Conservation (phyloP, 192 early-diverging fungal species). For the Podila clonocystis region DNA sequence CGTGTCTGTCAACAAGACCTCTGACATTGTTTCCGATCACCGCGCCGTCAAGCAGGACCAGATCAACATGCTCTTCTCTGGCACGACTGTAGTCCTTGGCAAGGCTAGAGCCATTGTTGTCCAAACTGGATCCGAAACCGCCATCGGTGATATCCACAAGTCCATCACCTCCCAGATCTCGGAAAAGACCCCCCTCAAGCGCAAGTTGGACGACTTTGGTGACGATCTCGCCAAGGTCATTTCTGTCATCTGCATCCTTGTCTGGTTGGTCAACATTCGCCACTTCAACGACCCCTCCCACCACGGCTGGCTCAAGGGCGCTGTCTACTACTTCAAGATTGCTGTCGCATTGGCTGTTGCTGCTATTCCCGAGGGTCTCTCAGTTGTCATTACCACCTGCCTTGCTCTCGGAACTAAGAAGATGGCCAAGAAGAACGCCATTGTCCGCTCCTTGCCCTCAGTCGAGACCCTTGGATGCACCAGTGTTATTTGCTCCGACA, state of each 20-base stretch:
- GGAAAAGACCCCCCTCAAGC: slow-evolving; percentile 96
- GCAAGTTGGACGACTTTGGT: slow-evolving; percentile 96
- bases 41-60: slow-evolving; percentile 95
- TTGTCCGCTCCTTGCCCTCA: slow-evolving; percentile 90
- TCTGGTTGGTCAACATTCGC: slow-evolving; percentile 98
- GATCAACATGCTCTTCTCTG: slow-evolving; percentile 96
- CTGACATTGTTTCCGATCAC: slow-evolving; percentile 66
- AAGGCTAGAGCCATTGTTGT: slow-evolving; percentile 91
- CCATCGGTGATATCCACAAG: slow-evolving; percentile 94
- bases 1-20: slow-evolving; percentile 88
- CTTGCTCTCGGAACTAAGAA: slow-evolving; percentile 96
- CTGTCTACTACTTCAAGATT: slow-evolving; percentile 99
- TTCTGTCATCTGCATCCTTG: slow-evolving; percentile 91
- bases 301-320: slow-evolving; percentile 94
- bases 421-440: slow-evolving; percentile 97
- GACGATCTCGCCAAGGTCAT: slow-evolving; percentile 86
- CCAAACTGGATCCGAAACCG: slow-evolving; percentile 86
- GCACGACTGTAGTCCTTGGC: slow-evolving; percentile 93
- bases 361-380: slow-evolving; percentile 98
- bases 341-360: slow-evolving; percentile 98
- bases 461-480: slow-evolving; percentile 99
- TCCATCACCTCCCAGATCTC: slow-evolving; percentile 85
- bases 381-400: slow-evolving; percentile 98
- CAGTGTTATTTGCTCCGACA: slow-evolving; percentile 98
- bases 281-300: slow-evolving; percentile 93